Evolutionary conservation across 2,329 filamentous ascomycete genomes (phyloP), one percentile per base, ranked within the genome.

Genomic region (Exophiala phaeomuriformis): DNA sequence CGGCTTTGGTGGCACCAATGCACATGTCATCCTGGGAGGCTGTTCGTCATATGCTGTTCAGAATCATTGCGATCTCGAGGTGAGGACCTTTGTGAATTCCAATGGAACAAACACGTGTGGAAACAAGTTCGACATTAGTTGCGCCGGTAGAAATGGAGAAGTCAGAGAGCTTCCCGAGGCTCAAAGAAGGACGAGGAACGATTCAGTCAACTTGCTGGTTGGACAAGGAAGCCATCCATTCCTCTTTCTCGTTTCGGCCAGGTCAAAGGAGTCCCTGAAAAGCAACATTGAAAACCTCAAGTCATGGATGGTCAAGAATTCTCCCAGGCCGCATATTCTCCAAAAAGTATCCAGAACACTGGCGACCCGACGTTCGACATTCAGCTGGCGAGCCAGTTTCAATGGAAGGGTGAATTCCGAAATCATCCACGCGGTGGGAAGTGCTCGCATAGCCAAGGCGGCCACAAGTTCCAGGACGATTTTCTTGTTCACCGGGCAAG

Each of bases 401-500:
- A n/a, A 7, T 36, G 33, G 33, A 7, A 36, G n/a, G 33, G 37
- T 27, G 37, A 12, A 7, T 10, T 41, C 37, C 5, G 5, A 7
- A 5, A 41, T 41, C 37, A 7, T 41, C 6, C 9, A n/a, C 5
- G 9, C 37, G 9, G 19, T 41, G 37, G 5, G 37, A 7, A 8
- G 6, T 12, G n/a, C 33, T 36, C 33, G 33, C 33, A 7, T 36
- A 7, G n/a, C 33, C 33, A 36, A 36, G n/a, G n/a, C 33, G 33
- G 8, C 37, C 37, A n/a, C 29, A 9, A 44, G 45, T 33, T 49
- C 45, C 10, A 47, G 37, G 7, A 52, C 66, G 4, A 52, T 47
- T 2, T 66, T 68, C 33, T 58, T 67, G 2, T 71, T 69, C 49
- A 71, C 64, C 9, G 69, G 69, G 3, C 69, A 71, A 47, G 69